A percentile compares a stretch with the other conserved stretches of the same genome.
These are phyloP conservation scores for Cantharellus cinnabarinus DNA, from an alignment of 768 basidiomycete genomes.

Conservation along the genomic window DNA sequence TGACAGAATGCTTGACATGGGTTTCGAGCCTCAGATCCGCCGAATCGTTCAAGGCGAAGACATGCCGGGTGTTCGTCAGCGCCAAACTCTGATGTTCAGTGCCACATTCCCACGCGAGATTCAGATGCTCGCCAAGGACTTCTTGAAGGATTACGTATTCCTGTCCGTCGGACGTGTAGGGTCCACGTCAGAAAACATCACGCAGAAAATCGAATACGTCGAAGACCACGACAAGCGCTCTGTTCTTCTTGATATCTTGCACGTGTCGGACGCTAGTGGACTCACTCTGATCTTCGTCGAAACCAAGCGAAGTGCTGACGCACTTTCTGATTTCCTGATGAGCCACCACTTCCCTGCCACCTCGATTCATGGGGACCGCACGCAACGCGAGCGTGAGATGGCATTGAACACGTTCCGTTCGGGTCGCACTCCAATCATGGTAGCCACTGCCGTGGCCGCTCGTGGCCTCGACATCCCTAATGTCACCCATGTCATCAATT, in stretches of 20 bases:
- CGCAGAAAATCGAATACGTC: constrained; percentile 95
- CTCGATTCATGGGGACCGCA: constrained; percentile 94
- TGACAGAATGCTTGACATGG: constrained; percentile 99
- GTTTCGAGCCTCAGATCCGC: constrained; percentile 99
- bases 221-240: constrained; percentile 96
- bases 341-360: constrained; percentile 68
- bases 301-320: constrained; percentile 98
- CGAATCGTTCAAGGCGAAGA: constrained; percentile 96
- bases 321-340: constrained; percentile 90
- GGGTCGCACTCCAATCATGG: constrained; percentile 86
- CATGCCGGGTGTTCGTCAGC: constrained; percentile 81
- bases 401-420: constrained; percentile 90
- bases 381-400: constrained; percentile 91
- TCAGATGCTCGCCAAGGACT: constrained; percentile 87
- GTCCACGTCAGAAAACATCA: constrained; percentile 97
- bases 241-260: constrained; percentile 82
- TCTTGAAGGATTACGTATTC: constrained; percentile 98
- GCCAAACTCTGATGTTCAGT: constrained; percentile 99
- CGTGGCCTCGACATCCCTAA: constrained; percentile 99
- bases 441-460: constrained; percentile 96
- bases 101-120: constrained; percentile 99
- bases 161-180: constrained; percentile 96
- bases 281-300: constrained; percentile 95
- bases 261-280: constrained; percentile 49
- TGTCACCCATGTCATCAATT: constrained; percentile 96